Evolutionary conservation across 148 eudicot species (phyloP), one percentile per base, ranked within the genome.

Genomic region (Camellia japonica): DNA sequence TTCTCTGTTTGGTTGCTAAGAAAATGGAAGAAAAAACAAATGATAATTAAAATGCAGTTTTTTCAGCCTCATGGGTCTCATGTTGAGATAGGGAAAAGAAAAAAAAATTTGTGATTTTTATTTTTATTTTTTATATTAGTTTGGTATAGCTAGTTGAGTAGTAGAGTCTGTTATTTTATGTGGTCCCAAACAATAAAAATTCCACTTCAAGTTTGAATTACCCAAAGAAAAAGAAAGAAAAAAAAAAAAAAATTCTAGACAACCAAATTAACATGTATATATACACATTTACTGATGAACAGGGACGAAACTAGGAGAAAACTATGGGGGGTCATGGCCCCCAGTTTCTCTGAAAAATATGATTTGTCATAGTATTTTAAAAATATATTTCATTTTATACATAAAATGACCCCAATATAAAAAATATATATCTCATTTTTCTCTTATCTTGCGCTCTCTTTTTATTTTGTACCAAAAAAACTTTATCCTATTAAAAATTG

Each of bases 1-100:
- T 77, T 75, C 64, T 51, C 66, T 64, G 58, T 64, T 64, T 44
- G 70, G 59, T 19, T 61, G 74, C 55, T n/a, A 30, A 43, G 58
- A 63, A 62, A 76, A 76, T 63, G 62, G 8, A 46, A 42, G 14
- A 10, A 20, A 44, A 42, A 76, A 75, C 18, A 59, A 15, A 75
- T 1, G 66, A 64, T 52, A 71, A 71, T 15, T n/a, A 47, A 64
- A 43, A 9, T 5, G 63, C 63, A 14, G 11, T 3, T 10, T 55
- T 55, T 55, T 55, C 5, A 20, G 19, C 20, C 61, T 61, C 64
- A 61, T 64, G 42, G 68, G 68, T 23, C 41, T 64, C 10, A 9
- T 23, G 68, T 5, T 19, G 11, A 6, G 68, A 64, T 9, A 11
- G 10, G 10, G 61, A 7, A 12, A 58, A 9, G 9, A 8, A 12